Conservation (phyloP, 257 asterid species). For the Galeopsis tetrahit region DNA sequence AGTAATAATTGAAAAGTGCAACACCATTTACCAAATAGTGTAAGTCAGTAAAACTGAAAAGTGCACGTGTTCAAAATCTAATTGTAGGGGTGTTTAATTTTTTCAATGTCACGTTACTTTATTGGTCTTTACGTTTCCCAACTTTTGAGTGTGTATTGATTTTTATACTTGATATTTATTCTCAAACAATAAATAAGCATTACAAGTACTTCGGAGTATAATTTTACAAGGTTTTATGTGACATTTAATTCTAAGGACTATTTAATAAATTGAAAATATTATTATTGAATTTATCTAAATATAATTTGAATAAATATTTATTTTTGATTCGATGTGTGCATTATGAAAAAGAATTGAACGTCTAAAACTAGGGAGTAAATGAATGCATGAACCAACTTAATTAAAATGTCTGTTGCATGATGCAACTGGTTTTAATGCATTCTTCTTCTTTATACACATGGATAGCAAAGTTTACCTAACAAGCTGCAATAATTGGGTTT, state of each 20-base stretch:
- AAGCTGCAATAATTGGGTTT: not conserved
- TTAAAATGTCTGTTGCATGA: conserved; percentile 28
- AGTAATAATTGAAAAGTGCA: too few species aligned
- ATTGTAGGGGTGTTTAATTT: not conserved
- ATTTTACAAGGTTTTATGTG: too few species aligned
- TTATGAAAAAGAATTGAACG: not conserved
- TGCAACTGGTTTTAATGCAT: not conserved
- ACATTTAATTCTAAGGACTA: too few species aligned
- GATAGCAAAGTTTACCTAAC: conserved; percentile 32
- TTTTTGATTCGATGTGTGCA: not conserved
- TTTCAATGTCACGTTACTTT: not conserved
- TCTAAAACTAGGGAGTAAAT: not conserved
- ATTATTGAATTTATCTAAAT: not conserved
- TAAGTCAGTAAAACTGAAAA: too few species aligned
- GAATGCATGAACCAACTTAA: conserved; percentile 32
- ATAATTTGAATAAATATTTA: too few species aligned
- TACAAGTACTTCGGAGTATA: too few species aligned
- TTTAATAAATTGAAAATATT: not conserved
- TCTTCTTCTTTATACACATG: not conserved
- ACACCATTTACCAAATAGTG: too few species aligned
- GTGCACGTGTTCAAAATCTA: conserved; percentile 20
- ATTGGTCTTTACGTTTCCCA: not conserved
- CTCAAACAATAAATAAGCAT: too few species aligned
- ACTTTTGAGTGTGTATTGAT: too few species aligned
- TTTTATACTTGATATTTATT: too few species aligned